Base-by-base conservation (phyloP, 2,329 filamentous ascomycete genomes). In the Trichoderma semiorbis region DNA sequence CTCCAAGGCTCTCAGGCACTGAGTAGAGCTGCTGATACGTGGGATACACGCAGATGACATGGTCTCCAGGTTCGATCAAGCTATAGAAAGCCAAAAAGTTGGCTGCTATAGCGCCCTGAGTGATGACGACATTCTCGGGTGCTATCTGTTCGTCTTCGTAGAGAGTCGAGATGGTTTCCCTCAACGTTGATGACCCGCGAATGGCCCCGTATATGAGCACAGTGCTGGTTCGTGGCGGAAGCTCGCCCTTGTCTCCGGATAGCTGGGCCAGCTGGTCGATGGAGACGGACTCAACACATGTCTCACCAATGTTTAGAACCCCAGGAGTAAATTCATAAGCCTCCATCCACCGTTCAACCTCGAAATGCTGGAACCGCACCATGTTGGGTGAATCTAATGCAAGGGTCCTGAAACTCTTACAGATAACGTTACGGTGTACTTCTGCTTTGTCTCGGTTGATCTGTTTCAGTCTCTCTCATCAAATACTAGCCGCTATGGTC, bases 11-110 rank as follows among this genome's bases (percentile, higher is more conserved):
- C 75, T 86, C 85, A 0, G 94, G 93, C 1, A 97, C 88, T 11
- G 89, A 85, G 78, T 95, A 96, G 1, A 97, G 86, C 76, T 96
- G 93, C 79, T 96, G 93, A 77, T 96, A 97, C 1, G 93, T 95
- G 14, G 94, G 94, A 78, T 94, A 93, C 72, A 96, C 92, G 77
- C 93, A 96, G 72, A 97, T 87, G 61, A 95, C 92, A 84, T 97
- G 94, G 78, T 97, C 93, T 1, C 90, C 92, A 0, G 90, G 88
- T 0, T 89, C 88, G 2, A 96, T 79, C 7, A 96, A 84, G 1
- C 91, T 85, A 79, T 95, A 95, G 8, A 96, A 86, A 3, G 90
- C 83, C n/a, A 96, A 82, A 76, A 94, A 93, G 78, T 97, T 97
- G n/a, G 93, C 94, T 7, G 89, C 86, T 65, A 97, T 97, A 16